Evolutionary conservation across 225 moss, liverwort and hornwort species (phyloP).

Genomic region (Pseudisothecium myosuroides): DNA sequence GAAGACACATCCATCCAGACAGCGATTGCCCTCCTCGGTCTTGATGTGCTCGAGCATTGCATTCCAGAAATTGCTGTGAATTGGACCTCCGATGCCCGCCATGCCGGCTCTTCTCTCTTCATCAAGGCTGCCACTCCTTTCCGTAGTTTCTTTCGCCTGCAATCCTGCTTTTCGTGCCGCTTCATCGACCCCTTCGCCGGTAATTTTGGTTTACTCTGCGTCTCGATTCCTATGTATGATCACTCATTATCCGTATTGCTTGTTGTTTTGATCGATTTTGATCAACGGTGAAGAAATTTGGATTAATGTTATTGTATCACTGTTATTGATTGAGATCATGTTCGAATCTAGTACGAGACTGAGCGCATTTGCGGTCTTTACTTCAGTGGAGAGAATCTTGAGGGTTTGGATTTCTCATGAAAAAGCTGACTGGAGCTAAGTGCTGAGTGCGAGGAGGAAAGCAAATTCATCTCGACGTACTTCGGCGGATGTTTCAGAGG

Average conservation of each 20-base stretch:
- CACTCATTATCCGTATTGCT: neutral
- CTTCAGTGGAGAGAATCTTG: neutral
- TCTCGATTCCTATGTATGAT: neutral
- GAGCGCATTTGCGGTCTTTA: neutral
- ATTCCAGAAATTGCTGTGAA: neutral
- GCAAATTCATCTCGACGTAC: neutral
- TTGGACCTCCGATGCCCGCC: neutral
- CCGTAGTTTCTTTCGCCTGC: neutral
- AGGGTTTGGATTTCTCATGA: neutral
- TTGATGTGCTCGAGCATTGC: neutral
- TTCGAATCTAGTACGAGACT: neutral
- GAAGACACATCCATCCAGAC: neutral
- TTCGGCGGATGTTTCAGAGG: neutral
- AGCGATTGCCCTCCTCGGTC: neutral
- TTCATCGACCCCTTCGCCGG: neutral
- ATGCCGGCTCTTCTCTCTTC: slow-evolving; percentile 15
- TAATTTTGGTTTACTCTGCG: neutral
- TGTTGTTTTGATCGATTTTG: neutral
- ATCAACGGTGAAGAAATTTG: neutral
- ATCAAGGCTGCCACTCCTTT: slow-evolving; percentile 1
- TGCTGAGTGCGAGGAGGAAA: neutral
- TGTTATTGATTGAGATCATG: neutral
- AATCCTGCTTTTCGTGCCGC: neutral
- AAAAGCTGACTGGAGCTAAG: neutral
- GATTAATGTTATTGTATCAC: neutral